These are phyloP conservation scores for Beauveria varroae DNA, from an alignment of 2,329 filamentous ascomycete genomes.

Conservation along the genomic window DNA sequence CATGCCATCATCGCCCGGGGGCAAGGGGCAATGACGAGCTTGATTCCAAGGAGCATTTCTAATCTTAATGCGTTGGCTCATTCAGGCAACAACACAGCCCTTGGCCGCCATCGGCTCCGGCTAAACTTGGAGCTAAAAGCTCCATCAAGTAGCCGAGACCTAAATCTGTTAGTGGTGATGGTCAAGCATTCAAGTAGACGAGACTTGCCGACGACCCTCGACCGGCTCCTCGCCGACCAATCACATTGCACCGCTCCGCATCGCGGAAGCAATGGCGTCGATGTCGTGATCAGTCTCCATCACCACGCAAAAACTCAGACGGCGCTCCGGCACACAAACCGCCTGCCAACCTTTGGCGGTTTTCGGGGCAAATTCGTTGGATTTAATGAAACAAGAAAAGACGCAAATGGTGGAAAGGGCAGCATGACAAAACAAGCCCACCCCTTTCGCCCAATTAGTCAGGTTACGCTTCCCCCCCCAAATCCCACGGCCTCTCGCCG, in stretches of 20 bases:
- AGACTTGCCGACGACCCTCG: slow-evolving; percentile 7
- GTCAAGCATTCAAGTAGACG: background rate
- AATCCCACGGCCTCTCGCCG: background rate
- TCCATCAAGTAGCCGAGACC: slow-evolving; percentile 4
- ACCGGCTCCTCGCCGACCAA: slow-evolving; percentile 22
- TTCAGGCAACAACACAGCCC: slow-evolving; percentile 5
- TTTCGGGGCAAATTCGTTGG: background rate
- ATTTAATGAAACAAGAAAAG: background rate
- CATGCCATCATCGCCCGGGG: background rate
- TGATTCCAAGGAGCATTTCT: slow-evolving; percentile 1
- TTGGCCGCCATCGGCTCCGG: slow-evolving; percentile 1
- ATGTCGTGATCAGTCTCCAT: slow-evolving; percentile 43
- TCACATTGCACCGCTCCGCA: slow-evolving; percentile 23
- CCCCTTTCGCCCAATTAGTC: slow-evolving; percentile 10
- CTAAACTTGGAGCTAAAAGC: slow-evolving; percentile 8
- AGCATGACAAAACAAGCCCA: background rate
- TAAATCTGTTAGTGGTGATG: background rate
- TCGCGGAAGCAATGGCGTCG: slow-evolving; percentile 44
- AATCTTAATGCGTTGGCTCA: slow-evolving; percentile 10
- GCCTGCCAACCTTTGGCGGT: background rate
- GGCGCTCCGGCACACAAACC: background rate
- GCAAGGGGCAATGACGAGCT: slow-evolving; percentile 4
- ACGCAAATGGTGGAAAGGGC: slow-evolving; percentile 1
- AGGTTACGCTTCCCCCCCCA: background rate
- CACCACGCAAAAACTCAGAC: slow-evolving; percentile 18